Base-by-base conservation (phyloP, 768 basidiomycete genomes). In the Amanita brunnescens region DNA sequence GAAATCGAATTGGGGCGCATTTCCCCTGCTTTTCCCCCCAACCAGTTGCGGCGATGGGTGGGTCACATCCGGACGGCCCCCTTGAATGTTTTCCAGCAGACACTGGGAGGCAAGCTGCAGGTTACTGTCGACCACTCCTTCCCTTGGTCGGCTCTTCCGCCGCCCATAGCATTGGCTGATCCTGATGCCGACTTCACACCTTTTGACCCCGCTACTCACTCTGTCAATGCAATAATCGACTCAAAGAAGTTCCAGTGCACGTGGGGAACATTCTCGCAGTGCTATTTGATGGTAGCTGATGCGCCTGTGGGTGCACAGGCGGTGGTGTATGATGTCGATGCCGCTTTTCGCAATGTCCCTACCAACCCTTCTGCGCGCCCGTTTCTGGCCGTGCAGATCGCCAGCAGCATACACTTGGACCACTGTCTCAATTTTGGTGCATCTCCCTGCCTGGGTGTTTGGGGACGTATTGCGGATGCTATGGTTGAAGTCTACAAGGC, bases 261-360 rank as follows among this genome's bases (percentile, higher is more conserved):
- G 8, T 70, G 68, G 67, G 64, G 67, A 0, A 67, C 66, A 1
- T 70, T 68, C 44, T 49, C 55, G 0, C 54, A 60, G 3, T 59
- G 59, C 20, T 59, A 43, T 16, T 47, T 59, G 0, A n/a, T 64
- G 2, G 58, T 70, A 1, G 56, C 61, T 6, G 45, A 59, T 18
- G 62, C 67, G 0, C 72, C 72, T 0, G 52, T 55, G 0, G 67
- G 67, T 9, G 55, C 69, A 0, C 56, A 68, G 45, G 72, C 61
- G 0, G 64, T 72, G 0, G 65, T 69, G 0, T 64, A 70, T 26
- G 71, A 75, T 42, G 61, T 74, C 5, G 62, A 67, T 29, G 54
- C 68, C 0, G 69, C 73, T 5, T 71, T 66, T 47, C 55, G 66
- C 2, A 58, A 58, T 39, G 61, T 63, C 13, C 71, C 71, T 2